phyloP scores from a whole-genome alignment of 2,329 filamentous ascomycete genomes.

The Diplocarpon rosae region DNA sequence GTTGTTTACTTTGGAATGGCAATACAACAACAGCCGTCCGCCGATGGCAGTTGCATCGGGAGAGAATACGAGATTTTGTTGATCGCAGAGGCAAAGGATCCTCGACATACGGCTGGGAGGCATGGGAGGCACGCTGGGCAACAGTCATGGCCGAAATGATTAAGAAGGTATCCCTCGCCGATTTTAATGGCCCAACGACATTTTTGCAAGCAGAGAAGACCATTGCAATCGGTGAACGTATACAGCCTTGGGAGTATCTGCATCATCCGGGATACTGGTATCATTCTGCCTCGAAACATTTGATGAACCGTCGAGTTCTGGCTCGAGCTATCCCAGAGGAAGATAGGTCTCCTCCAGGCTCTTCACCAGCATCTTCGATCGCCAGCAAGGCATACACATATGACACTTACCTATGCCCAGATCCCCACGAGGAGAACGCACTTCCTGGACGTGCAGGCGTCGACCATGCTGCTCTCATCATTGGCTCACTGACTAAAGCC shows the following conservation, averaged over 20 bases:
- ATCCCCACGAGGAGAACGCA: slow-evolving; percentile 49
- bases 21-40: slow-evolving; percentile 71
- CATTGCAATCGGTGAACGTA: slow-evolving; percentile 40
- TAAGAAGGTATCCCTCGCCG: slow-evolving; percentile 40
- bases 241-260: slow-evolving; percentile 52
- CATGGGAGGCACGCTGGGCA: slow-evolving; percentile 75
- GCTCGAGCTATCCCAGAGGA: slow-evolving; percentile 49
- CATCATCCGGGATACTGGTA: slow-evolving; percentile 62
- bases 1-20: slow-evolving; percentile 71
- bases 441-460: slow-evolving; percentile 36
- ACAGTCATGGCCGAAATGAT: slow-evolving; percentile 51
- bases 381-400: slow-evolving; percentile 45
- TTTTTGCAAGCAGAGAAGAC: slow-evolving; percentile 49
- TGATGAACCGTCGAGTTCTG: slow-evolving; percentile 39
- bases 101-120: slow-evolving; percentile 83
- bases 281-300: slow-evolving; percentile 46
- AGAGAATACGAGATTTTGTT: slow-evolving; percentile 63
- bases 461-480: slow-evolving; percentile 44
- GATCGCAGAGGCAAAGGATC: slow-evolving; percentile 78
- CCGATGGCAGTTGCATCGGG: slow-evolving; percentile 68
- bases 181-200: slow-evolving; percentile 35
- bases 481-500: slow-evolving; percentile 41
- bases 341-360: slow-evolving; percentile 41
- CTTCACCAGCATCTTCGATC: slow-evolving; percentile 35
- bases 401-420: slow-evolving; percentile 56